Evolutionary conservation across 139 green algal species (phyloP), one percentile per base, ranked within the genome.

Genomic region (Volvox reticuliferus): DNA sequence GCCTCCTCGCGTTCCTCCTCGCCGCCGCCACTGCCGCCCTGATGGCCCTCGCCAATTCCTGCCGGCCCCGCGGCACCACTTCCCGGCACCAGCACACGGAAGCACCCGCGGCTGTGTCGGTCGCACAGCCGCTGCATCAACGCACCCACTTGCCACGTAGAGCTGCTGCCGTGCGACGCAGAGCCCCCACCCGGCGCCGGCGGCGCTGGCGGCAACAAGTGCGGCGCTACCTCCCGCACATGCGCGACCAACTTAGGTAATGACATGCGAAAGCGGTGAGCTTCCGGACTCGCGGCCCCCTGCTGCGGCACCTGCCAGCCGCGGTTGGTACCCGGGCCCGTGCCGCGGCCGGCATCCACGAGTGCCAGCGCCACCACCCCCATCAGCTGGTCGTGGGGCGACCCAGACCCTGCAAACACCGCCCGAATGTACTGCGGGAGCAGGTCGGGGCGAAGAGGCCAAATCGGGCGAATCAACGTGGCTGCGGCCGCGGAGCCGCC

Each of bases 361-460:
- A 87, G 81, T 55, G 81, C 30, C 62, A 87, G 61, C 62, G 81
- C 81, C 62, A 61, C 81, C 62, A 67, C 81, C 30, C 30, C 81
- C 81, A 77, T n/a, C 62, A 77, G 62, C 81, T 77, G n/a, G 19
- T 76, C 81, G 2, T 62, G 30, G 1, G 81, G 12, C 61, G 81
- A 21, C 19, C 81, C 81, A 16, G n/a, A 36, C 20, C 18, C 19
- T 13, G 37, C 9, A 26, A 79, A 88, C 63, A 88, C 65, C 26
- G 65, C 63, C 32, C 82, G 82, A 26, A 76, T 24, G 65, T 88
- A 88, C 30, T 65, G 35, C 2, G 21, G 82, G 55, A 88, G 82
- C 33, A 88, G 82, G 35, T 88, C 82, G 33, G 35, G 63, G 13
- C 82, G 82, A 30, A 88, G 81, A 1, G 61, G 61, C 61, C 28